phyloP scores from a whole-genome alignment of 257 asterid genomes.

The Solanum verrucosum region DNA sequence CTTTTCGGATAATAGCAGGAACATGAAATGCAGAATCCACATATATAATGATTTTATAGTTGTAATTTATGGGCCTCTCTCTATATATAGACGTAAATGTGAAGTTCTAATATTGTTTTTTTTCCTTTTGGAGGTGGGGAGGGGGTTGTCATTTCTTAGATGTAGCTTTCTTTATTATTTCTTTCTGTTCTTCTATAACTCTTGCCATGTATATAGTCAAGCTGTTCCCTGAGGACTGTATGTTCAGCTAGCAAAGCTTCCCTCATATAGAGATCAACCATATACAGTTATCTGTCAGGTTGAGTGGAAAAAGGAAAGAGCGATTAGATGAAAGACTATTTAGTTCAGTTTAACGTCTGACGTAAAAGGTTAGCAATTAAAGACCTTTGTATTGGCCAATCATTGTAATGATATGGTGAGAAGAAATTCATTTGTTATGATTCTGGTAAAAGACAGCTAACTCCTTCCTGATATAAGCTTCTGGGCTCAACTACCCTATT shows the following conservation, averaged over 20 bases:
- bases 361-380: neutral
- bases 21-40: neutral
- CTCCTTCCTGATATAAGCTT: neutral
- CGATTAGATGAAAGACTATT: neutral
- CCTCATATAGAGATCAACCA: neutral
- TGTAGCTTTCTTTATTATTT: neutral
- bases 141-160: neutral
- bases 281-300: neutral
- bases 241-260: neutral
- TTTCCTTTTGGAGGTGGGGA: neutral
- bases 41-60: neutral
- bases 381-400: neutral
- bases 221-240: neutral
- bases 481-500: neutral
- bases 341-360: neutral
- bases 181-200: neutral
- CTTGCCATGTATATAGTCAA: neutral
- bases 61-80: neutral
- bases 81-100: neutral
- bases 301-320: neutral
- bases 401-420: neutral
- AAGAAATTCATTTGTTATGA: neutral
- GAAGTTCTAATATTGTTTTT: neutral
- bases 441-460: neutral
- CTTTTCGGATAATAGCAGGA: neutral